Evolutionary conservation across 1,139 yeast genomes (phyloP), one percentile per base, ranked within the genome.

Genomic region (Zygoascus hellenicus): DNA sequence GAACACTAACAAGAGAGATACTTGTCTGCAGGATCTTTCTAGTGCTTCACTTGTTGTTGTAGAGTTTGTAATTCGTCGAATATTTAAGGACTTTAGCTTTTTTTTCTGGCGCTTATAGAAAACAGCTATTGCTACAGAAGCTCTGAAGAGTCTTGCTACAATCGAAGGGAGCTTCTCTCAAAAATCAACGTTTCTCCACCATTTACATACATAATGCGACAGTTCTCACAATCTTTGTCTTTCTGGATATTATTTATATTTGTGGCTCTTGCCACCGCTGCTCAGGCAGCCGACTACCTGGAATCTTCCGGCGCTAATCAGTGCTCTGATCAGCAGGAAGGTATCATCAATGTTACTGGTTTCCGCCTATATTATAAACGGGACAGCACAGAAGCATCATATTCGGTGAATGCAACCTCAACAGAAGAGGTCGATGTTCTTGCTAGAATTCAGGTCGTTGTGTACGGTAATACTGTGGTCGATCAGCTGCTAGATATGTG

Each of bases 401-500:
- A 59, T 46, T 26, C 46, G 6, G 62, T 58, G 11, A 48, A 49
- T 3, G 63, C 58, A 3, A 45, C 49, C 15, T 53, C 60, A 29
- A 42, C 43, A 16, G 47, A 39, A 10, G 48, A 50, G 14, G 56
- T 55, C 10, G 48, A 54, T 16, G 55, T 59, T 15, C 40, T 53
- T 5, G 62, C 60, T 3, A 51, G 53, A 26, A 49, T 60, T 16
- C 47, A 52, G 34, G 53, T 64, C 19, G 45, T 46, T 9, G 64
- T 66, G 1, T 64, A 64, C 42, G 67, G 67, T 11, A 51, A 50
- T 10, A 47, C 49, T 28, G 54, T 62, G 6, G 55, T 58, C 22
- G 51, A 56, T 45, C 50, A 60, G 40, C 47, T 50, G 11, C 60
- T 64, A 36, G 55, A 61, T 43, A 55, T 65, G 11, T 64, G 68